Evolutionary conservation across 805 yeast genomes (phyloP).

Genomic region (Starmerella sirachaensis): DNA sequence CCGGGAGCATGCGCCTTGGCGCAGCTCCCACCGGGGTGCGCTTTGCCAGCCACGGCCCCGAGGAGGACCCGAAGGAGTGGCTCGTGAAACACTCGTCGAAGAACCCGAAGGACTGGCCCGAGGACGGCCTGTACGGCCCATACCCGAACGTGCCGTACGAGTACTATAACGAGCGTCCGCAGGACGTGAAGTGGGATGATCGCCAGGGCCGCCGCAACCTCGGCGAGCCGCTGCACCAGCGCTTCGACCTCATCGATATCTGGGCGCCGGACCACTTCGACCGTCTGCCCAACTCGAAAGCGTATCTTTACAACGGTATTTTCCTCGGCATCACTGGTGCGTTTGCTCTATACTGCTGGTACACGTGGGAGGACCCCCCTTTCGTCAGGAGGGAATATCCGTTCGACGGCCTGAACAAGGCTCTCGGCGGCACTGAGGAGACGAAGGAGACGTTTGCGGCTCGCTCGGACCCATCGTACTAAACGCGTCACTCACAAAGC

Average conservation of each 20-base stretch:
- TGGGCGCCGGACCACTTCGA: constrained; percentile 77
- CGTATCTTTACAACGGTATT: constrained; percentile 46
- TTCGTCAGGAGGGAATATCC: constrained; percentile 71
- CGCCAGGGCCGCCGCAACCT: constrained; percentile 70
- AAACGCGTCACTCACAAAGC: too few species aligned
- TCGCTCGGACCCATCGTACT: constrained; percentile 28
- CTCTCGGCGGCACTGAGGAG: constrained; percentile 46
- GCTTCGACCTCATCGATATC: constrained; percentile 63
- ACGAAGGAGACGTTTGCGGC: constrained; percentile 26
- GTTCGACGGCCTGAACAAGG: constrained; percentile 60
- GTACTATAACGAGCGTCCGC: constrained; percentile 55
- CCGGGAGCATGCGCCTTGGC: not conserved
- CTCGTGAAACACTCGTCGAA: constrained; percentile 10
- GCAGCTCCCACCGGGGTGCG: constrained; percentile 1
- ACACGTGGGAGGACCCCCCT: constrained; percentile 46
- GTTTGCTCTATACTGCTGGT: constrained; percentile 24
- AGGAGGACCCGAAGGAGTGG: constrained; percentile 8
- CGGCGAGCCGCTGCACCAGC: constrained; percentile 57
- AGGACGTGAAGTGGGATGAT: constrained; percentile 64
- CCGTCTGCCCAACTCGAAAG: constrained; percentile 46
- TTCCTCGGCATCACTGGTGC: constrained; percentile 36
- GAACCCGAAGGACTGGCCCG: constrained; percentile 19
- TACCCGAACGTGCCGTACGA: constrained; percentile 51
- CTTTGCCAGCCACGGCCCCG: constrained; percentile 5
- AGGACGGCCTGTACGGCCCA: constrained; percentile 23